These are phyloP conservation scores for Wickerhamomyces queroliae DNA, from an alignment of 805 yeast genomes.

Conservation along the genomic window DNA sequence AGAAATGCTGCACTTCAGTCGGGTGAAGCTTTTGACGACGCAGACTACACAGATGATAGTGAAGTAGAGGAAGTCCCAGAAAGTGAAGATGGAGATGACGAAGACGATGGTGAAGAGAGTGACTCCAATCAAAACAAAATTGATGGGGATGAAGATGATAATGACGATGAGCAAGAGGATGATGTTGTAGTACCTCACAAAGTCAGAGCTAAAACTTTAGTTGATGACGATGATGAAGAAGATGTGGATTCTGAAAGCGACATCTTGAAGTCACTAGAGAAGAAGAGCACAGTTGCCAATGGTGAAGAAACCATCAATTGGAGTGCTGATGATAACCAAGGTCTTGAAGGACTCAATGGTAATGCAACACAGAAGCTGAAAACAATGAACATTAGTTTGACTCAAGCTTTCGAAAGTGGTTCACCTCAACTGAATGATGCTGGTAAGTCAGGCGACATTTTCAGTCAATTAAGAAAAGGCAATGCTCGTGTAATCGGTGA, in stretches of 20 bases:
- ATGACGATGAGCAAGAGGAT: constrained; percentile 1
- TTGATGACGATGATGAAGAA: constrained; percentile 12
- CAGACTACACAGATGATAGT: constrained; percentile 7
- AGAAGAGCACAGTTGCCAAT: neutral
- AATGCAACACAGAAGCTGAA: constrained; percentile 9
- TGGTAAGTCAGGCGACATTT: constrained; percentile 4
- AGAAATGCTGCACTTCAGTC: constrained; percentile 8
- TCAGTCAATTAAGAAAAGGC: constrained; percentile 11
- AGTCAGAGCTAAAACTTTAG: constrained; percentile 6
- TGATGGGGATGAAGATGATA: constrained; percentile 4
- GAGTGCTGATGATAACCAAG: neutral
- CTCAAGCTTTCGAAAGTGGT: constrained; percentile 18
- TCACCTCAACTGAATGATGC: constrained; percentile 7
- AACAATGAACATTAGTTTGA: constrained; percentile 12
- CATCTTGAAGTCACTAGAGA: neutral
- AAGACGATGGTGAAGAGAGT: constrained; percentile 13
- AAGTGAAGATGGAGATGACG: constrained; percentile 17
- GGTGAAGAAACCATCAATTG: constrained; percentile 7
- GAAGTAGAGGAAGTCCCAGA: constrained; percentile 16
- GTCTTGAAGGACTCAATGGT: neutral
- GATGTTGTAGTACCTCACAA: constrained; percentile 3
- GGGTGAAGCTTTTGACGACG: constrained; percentile 5
- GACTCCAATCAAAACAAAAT: constrained; percentile 8
- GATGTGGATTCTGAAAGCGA: constrained; percentile 4
- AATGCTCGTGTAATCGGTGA: constrained; percentile 5